Conservation (phyloP, 2,329 filamentous ascomycete species). For the Epichloe aotearoae region DNA sequence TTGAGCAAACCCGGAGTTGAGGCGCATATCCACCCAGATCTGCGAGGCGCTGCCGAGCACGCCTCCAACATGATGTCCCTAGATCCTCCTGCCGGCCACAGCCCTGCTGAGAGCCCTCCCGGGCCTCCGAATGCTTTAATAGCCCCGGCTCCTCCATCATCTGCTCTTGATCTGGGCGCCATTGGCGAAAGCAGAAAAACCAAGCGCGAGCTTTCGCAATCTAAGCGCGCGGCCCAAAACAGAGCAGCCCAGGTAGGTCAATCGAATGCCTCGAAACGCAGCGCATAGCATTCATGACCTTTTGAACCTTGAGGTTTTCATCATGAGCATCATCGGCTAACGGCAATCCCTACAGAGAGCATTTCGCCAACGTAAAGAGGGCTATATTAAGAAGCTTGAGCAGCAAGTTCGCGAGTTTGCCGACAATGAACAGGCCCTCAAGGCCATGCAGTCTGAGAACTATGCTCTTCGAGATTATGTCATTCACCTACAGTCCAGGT, state of each 20-base stretch:
- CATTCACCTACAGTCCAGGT: conserved; percentile 72
- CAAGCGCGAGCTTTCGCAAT: conserved; percentile 85
- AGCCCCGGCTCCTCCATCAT: conserved; percentile 18
- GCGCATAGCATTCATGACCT: neutral
- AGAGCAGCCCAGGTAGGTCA: conserved; percentile 74
- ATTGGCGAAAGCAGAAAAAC: conserved; percentile 53
- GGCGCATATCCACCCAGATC: conserved; percentile 35
- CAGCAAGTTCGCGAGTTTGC: conserved; percentile 77
- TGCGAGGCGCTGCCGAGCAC: conserved; percentile 22
- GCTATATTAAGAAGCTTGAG: conserved; percentile 95
- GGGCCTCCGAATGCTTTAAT: conserved; percentile 15
- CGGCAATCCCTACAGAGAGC: conserved; percentile 52
- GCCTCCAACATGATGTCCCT: conserved; percentile 26
- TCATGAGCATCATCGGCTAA: neutral
- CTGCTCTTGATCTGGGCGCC: conserved; percentile 15
- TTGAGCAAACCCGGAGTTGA: conserved; percentile 27
- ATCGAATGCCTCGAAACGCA: neutral
- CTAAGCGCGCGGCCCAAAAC: conserved; percentile 93
- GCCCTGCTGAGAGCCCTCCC: conserved; percentile 15
- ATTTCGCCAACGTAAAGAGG: conserved; percentile 94
- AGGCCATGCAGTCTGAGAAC: conserved; percentile 76
- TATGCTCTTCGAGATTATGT: conserved; percentile 87
- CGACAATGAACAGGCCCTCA: conserved; percentile 63
- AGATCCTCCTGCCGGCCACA: conserved; percentile 19
- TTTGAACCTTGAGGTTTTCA: neutral